Conservation (phyloP, 768 basidiomycete genomes). For the Suillus subalutaceus region DNA sequence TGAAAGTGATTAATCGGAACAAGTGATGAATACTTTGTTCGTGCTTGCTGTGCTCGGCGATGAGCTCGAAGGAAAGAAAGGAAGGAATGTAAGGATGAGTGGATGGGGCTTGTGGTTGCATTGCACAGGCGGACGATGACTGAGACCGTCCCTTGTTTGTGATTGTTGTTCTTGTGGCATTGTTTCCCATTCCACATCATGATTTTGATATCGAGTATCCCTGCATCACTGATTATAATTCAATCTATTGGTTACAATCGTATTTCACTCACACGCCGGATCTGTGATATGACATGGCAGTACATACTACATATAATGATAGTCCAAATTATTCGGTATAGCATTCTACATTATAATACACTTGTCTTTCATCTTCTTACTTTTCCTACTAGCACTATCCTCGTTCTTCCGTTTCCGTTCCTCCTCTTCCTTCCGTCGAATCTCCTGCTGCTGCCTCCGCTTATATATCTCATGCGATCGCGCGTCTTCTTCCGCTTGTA, state of each 20-base stretch:
- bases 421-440: conserved; percentile 10
- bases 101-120: conserved; percentile 29
- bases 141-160: conserved; percentile 31
- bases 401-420: conserved; percentile 30
- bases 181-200: not conserved
- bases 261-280: not conserved
- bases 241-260: not conserved
- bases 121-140: conserved; percentile 30
- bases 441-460: conserved; percentile 29
- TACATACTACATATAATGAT: not conserved
- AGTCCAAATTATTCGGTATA: not conserved
- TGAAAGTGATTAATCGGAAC: not conserved
- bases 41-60: conserved; percentile 3
- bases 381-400: conserved; percentile 33
- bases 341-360: conserved; percentile 59
- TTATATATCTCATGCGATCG: conserved; percentile 43
- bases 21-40: conserved; percentile 18
- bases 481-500: conserved; percentile 83
- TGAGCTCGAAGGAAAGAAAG: conserved; percentile 12
- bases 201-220: not conserved
- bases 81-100: conserved; percentile 18
- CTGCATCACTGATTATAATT: not conserved
- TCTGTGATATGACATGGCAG: not conserved
- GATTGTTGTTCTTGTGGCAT: conserved; percentile 33
- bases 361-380: conserved; percentile 46